Base-by-base conservation (phyloP, 805 yeast genomes). In the Nematodospora valgi region DNA sequence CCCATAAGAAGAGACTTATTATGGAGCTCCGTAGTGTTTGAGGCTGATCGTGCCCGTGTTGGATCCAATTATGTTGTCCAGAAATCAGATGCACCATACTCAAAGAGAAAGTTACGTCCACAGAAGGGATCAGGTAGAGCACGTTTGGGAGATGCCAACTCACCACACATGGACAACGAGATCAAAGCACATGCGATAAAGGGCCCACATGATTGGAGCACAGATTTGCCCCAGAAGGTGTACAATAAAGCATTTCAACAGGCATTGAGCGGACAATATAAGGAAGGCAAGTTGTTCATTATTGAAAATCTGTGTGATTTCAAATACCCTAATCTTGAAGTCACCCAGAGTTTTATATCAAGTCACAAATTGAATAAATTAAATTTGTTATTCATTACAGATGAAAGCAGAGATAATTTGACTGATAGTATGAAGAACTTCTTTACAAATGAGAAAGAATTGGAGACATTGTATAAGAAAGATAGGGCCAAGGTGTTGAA, bases 111-210 rank as follows among this genome's bases (percentile, higher is more conserved):
- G 57, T 67, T 93, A 47, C 70, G 78, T 24, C 86, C 87, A 20
- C 98, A 93, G 64, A 93, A 93, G 63, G 98, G 98, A 41, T 68
- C 86, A 11, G 99, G 99, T 64, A 74, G 76, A 43, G 99, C 99
- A 35, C 81, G 99, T 71, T 82, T 78, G 36, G 99, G 99, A 68
- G 97, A 89, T 62, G 88, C 85, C 40, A 91, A 89, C 52, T 86
- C 96, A 16, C 98, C 98, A 32, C 83, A 81, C 29, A 80, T 96
- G 65, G 80, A 78, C 52, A 86, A 84, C 52, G 96, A 96, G 58
- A 88, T 91, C 35, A 72, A 82, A 49, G 97, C 98, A 0, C 77
- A 82, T 51, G 96, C 93, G 11, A 81, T 93, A 56, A 77, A 75
- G 36, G 96, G 96, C 3, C 95, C 96, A 32, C 87, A 84, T 52